Percentiles rank a stretch among this genome's conserved stretches.
These are phyloP conservation scores for Zizania palustris DNA, from an alignment of 202 grass and related monocot genomes.

Conservation along the genomic window DNA sequence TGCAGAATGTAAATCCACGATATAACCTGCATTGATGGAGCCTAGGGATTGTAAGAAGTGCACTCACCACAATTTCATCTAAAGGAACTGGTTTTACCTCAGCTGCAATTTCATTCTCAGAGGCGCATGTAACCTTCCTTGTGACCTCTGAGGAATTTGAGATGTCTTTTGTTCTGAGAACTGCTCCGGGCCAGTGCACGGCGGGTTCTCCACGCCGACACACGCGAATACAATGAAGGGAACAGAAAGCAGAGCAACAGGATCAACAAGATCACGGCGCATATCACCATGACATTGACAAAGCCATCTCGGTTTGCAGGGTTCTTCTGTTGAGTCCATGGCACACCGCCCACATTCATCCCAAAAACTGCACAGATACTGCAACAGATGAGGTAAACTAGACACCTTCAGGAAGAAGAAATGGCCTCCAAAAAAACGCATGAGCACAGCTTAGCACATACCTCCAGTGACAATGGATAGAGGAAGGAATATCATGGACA, in stretches of 20 bases:
- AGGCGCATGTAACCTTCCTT: constrained; percentile 71
- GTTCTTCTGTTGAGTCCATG: constrained; percentile 79
- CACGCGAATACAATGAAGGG: constrained; percentile 71
- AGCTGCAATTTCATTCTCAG: constrained; percentile 39
- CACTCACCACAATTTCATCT: constrained; percentile 4
- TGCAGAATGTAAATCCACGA: background rate
- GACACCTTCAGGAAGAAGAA: background rate
- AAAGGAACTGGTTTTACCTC: background rate
- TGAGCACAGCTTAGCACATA: constrained; percentile 36
- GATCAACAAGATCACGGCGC: constrained; percentile 58
- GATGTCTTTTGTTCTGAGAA: constrained; percentile 64
- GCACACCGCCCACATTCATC: constrained; percentile 97
- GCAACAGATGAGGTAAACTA: constrained; percentile 6
- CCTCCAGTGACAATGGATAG: constrained; percentile 90
- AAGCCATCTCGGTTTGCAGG: constrained; percentile 73
- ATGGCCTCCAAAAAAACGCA: constrained; percentile 5
- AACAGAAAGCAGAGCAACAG: constrained; percentile 80
- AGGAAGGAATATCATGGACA: constrained; percentile 95
- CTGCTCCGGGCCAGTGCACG: constrained; percentile 56
- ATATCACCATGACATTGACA: constrained; percentile 87
- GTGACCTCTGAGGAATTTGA: constrained; percentile 58
- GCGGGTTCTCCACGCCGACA: constrained; percentile 60
- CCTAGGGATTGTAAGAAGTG: background rate
- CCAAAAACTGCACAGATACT: constrained; percentile 65
- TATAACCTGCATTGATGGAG: constrained; percentile 30